A percentile compares a stretch with the other conserved stretches of the same genome.
phyloP scores from a whole-genome alignment of 306 rosid species.

The Acmispon strigosus region DNA sequence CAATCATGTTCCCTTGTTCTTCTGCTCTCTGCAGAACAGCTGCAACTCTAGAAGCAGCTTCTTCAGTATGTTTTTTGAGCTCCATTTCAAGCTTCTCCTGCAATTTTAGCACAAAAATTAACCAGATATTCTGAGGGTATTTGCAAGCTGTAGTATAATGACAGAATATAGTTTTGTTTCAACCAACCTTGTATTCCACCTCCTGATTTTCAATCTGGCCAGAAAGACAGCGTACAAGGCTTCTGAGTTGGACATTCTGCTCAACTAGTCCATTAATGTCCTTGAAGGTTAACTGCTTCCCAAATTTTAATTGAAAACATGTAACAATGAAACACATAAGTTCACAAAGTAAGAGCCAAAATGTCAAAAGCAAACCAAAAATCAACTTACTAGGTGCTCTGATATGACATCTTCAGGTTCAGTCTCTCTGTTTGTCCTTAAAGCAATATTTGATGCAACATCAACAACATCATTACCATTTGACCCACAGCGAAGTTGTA shows the following conservation, averaged over 20 bases:
- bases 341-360: not conserved
- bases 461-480: constrained; percentile 33
- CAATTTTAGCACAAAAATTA: constrained; percentile 8
- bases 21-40: constrained; percentile 89
- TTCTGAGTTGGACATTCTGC: constrained; percentile 87
- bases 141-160: not conserved
- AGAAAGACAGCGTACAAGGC: constrained; percentile 81
- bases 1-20: constrained; percentile 90
- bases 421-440: constrained; percentile 33
- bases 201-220: constrained; percentile 70
- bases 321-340: not conserved
- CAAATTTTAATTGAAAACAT: constrained; percentile 1
- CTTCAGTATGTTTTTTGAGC: constrained; percentile 64
- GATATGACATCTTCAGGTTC: constrained; percentile 72
- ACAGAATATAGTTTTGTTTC: not conserved
- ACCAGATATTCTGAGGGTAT: not conserved
- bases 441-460: constrained; percentile 19
- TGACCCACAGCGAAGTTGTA: constrained; percentile 84
- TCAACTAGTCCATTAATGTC: constrained; percentile 91
- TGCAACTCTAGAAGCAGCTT: constrained; percentile 72
- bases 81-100: constrained; percentile 75
- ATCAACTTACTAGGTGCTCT: constrained; percentile 68
- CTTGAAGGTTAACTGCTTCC: constrained; percentile 83
- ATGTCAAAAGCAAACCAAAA: not conserved
- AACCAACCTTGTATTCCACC: constrained; percentile 65